A percentile compares a stretch with the other conserved stretches of the same genome.
phyloP scores from a whole-genome alignment of 1,284 basidiomycete genomes.

The Coriolopsis trogii region DNA sequence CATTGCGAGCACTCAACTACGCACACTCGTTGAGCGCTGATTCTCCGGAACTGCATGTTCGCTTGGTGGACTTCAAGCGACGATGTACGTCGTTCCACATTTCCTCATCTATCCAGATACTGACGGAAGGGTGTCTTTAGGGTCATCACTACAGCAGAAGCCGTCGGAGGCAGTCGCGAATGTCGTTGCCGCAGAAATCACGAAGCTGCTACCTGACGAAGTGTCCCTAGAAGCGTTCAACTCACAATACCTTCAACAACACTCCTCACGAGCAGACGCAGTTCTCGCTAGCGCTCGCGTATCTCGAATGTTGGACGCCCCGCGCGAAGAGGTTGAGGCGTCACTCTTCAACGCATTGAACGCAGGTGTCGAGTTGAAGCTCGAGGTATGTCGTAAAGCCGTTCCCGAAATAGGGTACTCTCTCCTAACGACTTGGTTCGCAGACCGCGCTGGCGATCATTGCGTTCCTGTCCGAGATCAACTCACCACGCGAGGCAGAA shows the following conservation, averaged over 20 bases:
- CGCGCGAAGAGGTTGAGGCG: conserved; percentile 61
- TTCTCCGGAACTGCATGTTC: conserved; percentile 72
- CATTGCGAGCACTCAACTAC: conserved; percentile 67
- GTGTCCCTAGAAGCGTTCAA: conserved; percentile 69
- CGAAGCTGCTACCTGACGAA: conserved; percentile 57
- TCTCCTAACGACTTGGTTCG: not conserved
- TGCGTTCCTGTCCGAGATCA: conserved; percentile 48
- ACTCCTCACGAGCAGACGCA: conserved; percentile 51
- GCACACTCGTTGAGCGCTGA: conserved; percentile 60
- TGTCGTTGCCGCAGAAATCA: conserved; percentile 48
- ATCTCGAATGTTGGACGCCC: conserved; percentile 46
- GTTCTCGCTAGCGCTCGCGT: conserved; percentile 67
- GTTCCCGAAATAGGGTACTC: not conserved
- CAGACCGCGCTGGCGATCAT: conserved; percentile 54
- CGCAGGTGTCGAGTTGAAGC: conserved; percentile 46
- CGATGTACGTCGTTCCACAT: conserved; percentile 40
- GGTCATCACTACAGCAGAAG: conserved; percentile 42
- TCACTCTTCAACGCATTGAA: conserved; percentile 55
- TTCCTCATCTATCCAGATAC: conserved; percentile 1
- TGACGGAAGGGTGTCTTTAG: conserved; percentile 31
- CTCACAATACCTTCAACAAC: conserved; percentile 72
- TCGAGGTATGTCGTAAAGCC: conserved; percentile 44
- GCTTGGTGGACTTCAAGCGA: conserved; percentile 67
- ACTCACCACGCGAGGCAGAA: conserved; percentile 57
- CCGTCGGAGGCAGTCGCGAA: conserved; percentile 47